Evolutionary conservation across 2,329 filamentous ascomycete species (phyloP).

Genomic region (Aspergillus texensis): DNA sequence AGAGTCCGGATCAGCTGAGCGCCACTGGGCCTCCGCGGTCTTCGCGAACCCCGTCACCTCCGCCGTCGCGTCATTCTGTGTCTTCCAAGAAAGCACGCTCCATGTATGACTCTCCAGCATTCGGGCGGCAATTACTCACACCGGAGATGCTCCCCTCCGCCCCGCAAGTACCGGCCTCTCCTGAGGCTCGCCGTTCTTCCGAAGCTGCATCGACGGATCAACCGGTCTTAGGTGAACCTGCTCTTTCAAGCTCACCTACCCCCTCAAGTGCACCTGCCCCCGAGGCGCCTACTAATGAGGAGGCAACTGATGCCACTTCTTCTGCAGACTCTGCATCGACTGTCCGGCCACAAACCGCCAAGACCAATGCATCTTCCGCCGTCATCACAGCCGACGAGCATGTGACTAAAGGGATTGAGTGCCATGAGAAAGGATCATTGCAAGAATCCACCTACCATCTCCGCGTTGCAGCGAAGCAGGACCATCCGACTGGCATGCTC

Average conservation of each 20-base stretch:
- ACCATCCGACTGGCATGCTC: conserved; percentile 91
- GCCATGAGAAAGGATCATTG: conserved; percentile 82
- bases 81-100: conserved; percentile 32
- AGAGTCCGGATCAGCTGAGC: conserved; percentile 39
- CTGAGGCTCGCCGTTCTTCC: conserved; percentile 14
- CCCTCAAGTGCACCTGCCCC: not conserved
- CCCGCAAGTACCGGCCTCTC: conserved; percentile 6
- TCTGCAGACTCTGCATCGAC: conserved; percentile 69
- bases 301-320: conserved; percentile 51
- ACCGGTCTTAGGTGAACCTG: not conserved
- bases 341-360: conserved; percentile 41
- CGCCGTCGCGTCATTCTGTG: conserved; percentile 23
- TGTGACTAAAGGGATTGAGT: conserved; percentile 83
- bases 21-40: conserved; percentile 26
- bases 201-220: conserved; percentile 10
- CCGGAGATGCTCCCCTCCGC: conserved; percentile 12
- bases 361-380: conserved; percentile 29
- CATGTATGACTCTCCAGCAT: conserved; percentile 30
- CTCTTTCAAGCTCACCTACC: not conserved
- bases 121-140: conserved; percentile 19
- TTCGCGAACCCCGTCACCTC: conserved; percentile 37
- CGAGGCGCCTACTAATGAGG: conserved; percentile 23
- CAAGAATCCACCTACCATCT: conserved; percentile 97
- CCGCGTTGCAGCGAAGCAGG: conserved; percentile 80
- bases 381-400: conserved; percentile 71